phyloP scores from a whole-genome alignment of 169 alveolate species.

The Plasmodium reichenowi region DNA sequence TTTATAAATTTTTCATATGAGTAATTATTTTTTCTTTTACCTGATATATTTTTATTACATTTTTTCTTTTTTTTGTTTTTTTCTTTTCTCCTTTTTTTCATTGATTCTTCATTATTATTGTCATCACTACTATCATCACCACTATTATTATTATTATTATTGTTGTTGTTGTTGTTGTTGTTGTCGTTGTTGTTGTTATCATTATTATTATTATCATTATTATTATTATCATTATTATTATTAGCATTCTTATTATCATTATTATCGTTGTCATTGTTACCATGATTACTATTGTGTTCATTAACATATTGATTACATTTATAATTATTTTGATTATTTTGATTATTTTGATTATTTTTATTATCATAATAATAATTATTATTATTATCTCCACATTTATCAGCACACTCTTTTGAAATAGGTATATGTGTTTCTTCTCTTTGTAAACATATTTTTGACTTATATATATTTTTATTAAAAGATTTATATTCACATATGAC shows the following conservation, averaged over 20 bases:
- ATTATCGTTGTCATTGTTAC: not conserved
- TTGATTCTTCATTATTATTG: not conserved
- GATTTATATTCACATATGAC: too few species aligned
- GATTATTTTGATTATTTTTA: too few species aligned
- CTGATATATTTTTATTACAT: not conserved
- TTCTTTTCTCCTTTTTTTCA: too few species aligned
- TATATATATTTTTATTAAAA: too few species aligned
- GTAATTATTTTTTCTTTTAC: not conserved
- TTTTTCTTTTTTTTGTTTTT: too few species aligned
- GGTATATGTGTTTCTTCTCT: too few species aligned
- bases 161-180: not conserved
- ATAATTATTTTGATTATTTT: not conserved
- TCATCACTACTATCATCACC: slow-evolving; percentile 1
- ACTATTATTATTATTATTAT: slow-evolving; percentile 12
- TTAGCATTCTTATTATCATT: slow-evolving; percentile 9
- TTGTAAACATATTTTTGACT: too few species aligned
- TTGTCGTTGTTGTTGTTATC: not conserved
- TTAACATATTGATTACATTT: not conserved
- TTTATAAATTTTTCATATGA: not conserved
- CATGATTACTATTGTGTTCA: not conserved
- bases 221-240: not conserved
- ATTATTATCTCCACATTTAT: too few species aligned
- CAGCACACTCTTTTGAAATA: too few species aligned
- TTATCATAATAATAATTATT: too few species aligned
- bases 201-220: not conserved